Conservation (phyloP, 2,329 filamentous ascomycete species). For the Pseudogymnoascus sp. region DNA sequence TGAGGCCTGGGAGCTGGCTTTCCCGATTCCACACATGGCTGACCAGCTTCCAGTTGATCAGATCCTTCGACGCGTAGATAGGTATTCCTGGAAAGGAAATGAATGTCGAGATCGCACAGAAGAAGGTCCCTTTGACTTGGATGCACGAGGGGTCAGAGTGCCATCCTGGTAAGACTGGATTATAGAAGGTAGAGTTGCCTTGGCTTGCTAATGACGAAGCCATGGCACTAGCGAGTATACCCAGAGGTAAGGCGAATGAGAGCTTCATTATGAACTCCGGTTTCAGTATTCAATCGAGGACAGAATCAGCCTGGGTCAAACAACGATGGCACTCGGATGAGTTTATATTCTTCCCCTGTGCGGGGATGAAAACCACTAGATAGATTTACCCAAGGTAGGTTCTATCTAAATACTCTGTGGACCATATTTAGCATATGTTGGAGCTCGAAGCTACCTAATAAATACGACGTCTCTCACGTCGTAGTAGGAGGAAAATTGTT, state of each 20-base stretch:
- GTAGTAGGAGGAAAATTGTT: background rate
- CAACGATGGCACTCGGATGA: background rate
- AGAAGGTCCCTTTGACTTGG: slow-evolving; percentile 42
- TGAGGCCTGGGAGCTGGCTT: slow-evolving; percentile 38
- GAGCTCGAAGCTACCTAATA: background rate
- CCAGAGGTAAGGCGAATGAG: background rate
- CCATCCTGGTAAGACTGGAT: slow-evolving; percentile 36
- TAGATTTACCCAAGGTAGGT: background rate
- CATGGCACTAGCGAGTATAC: slow-evolving; percentile 21
- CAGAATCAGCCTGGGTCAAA: background rate
- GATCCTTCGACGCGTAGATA: slow-evolving; percentile 49
- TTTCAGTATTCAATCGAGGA: background rate
- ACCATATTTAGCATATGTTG: background rate
- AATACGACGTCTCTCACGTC: too few species aligned
- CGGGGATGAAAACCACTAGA: background rate
- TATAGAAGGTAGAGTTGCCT: background rate
- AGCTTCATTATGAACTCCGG: background rate
- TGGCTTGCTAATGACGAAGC: slow-evolving; percentile 9
- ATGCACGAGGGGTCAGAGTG: slow-evolving; percentile 49
- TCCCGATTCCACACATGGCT: slow-evolving; percentile 42
- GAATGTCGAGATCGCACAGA: slow-evolving; percentile 52
- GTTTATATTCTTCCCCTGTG: background rate
- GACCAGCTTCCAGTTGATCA: slow-evolving; percentile 43
- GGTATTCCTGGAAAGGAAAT: slow-evolving; percentile 53
- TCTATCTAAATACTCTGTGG: background rate